Evolutionary conservation across 192 early-diverging fungal genomes (phyloP), one percentile per base, ranked within the genome.

Genomic region (Umbelopsis sp.): DNA sequence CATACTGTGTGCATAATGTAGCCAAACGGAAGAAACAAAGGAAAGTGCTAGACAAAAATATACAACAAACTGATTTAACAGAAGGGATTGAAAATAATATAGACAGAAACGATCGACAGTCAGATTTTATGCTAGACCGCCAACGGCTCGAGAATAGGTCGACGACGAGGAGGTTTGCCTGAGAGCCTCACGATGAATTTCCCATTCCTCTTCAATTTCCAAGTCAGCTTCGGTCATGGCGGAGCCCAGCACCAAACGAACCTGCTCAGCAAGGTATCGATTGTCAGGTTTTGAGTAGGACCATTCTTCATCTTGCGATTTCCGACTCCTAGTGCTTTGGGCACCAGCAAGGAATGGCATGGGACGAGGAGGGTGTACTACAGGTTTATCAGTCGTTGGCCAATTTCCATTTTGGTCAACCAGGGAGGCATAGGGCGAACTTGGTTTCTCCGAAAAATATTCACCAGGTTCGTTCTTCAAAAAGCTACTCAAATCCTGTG

Each of bases 181-280:
- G 16, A 34, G 29, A 17, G 12, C 3, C n/a, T 62, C 56, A 5
- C 31, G 56, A 62, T 62, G 56, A 14, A 0, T 34, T 12, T 62
- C 56, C 56, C 56, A 62, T 62, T 62, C 56, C 12, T 36, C 14
- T 34, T 62, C 56, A 32, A 62, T 62, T 62, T 62, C 56, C 16
- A 11, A 29, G 31, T 62, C 56, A 11, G 56, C 56, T 62, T 62
- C 56, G 5, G 56, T 62, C 56, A 62, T 2, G 5, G 56, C 56
- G 16, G 56, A 62, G 4, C 56, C 56, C 1, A 62, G 56, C 16
- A 62, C 56, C 29, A 34, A 12, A 20, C 56, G 56, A 34, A 62
- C 56, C 17, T 62, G 56, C 16, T 62, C 56, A 62, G 56, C 56
- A 62, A 62, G 56, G 56, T 62, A 62, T 26, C 31, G 31, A 17